Base-by-base conservation (phyloP, 2,329 filamentous ascomycete species). In the Pseudofabraea citricarpa region DNA sequence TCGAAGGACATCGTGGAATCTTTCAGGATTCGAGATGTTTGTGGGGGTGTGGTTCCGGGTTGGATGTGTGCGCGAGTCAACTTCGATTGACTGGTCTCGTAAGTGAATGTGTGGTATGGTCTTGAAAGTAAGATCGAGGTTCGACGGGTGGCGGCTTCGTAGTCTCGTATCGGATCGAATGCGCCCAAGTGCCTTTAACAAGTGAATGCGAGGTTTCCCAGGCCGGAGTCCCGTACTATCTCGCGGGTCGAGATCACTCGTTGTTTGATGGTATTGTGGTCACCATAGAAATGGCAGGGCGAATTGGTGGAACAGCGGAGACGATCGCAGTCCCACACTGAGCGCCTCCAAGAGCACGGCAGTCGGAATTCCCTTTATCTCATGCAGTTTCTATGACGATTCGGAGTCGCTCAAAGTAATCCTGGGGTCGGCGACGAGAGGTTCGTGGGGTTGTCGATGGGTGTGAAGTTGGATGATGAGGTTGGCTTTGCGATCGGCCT, bases 1-100 rank as follows among this genome's bases (percentile, higher is more conserved):
- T 60, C 54, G 52, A 77, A 81, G 67, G 77, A 79, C 78, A 83
- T 83, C 15, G 44, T 56, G 54, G 56, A 47, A 33, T 33, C 26
- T 21, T 13, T 9, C 8, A 42, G 16, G 23, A 39, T 43, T 39
- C 32, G 38, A 29, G 18, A 31, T 20, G 23, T 7, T 20, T 12
- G 19, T n/a, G 35, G 27, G 21, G 19, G 40, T 26, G 19, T 16
- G 31, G 26, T 32, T 36, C 31, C 38, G 27, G 20, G 19, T 23
- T 31, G 12, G 35, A 27, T 18, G 26, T 20, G 15, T 16, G 24
- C 20, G 37, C n/a, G 18, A n/a, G n/a, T n/a, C n/a, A n/a, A n/a
- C n/a, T n/a, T n/a, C n/a, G n/a, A n/a, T n/a, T n/a, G n/a, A n/a
- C n/a, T n/a, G n/a, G n/a, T n/a, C n/a, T n/a, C n/a, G n/a, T n/a